Evolutionary conservation across 768 basidiomycete genomes (phyloP), one percentile per base, ranked within the genome.

Genomic region (Rhizopogon sp.): DNA sequence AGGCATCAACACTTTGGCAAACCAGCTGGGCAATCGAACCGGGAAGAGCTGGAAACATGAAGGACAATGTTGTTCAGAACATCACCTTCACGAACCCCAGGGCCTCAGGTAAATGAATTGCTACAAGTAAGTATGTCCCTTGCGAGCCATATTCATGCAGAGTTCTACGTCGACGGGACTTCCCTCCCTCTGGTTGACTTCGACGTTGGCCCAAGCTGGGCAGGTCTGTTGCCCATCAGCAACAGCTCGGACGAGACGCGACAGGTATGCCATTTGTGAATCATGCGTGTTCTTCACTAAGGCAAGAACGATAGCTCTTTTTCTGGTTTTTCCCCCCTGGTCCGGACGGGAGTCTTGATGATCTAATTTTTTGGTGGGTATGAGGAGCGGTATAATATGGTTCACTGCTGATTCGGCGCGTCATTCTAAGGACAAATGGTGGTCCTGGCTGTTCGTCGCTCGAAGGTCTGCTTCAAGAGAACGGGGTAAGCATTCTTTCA

Each of bases 311-410:
- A 0, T 52, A 90, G 86, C 77, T 89, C 14, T 90, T 85, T 74
- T 90, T 90, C 72, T 90, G 88, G 88, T 85, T 88, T 70, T 90
- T 88, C 74, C 88, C 88, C 52, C 85, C 88, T 1, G 87, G 86
- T 3, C 85, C 85, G 0, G 72, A 82, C 60, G 88, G 87, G 17
- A 86, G 82, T 59, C 64, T 79, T 4, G 85, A 90, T 61, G 87
- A 90, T 63, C 62, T 90, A 43, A 84, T 90, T 33, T 87, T 89
- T 68, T 90, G 88, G 88, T 85, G 60, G 47, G 55, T 5, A 17
- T 47, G 3, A 14, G 13, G 20, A 9, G 1, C 13, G 8, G 20
- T 39, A 7, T 6, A 31, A 16, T 28, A 33, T 5, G 7, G 42
- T 22, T 28, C 5, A 17, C 6, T 3, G 22, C 13, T 17, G 10